Evolutionary conservation across 2,329 filamentous ascomycete genomes (phyloP).

Genomic region (Botrytis cinerea): DNA sequence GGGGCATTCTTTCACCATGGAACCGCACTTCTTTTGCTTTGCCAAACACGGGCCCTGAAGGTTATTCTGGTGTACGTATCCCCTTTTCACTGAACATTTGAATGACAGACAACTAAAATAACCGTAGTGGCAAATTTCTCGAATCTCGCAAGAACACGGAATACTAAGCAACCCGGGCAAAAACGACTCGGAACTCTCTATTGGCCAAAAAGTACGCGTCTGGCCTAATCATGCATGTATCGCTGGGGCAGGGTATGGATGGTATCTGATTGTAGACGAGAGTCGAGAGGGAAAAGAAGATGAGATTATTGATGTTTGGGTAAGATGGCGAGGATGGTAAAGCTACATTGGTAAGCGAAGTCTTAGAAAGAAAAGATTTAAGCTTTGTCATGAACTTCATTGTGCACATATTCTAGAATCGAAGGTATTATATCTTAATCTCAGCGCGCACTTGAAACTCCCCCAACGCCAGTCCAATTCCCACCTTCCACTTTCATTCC

Average conservation of each 20-base stretch:
- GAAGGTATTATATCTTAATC: slow-evolving; percentile 25
- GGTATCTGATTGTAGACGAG: slow-evolving; percentile 74
- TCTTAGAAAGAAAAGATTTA: background rate
- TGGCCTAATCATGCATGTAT: slow-evolving; percentile 86
- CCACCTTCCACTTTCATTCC: slow-evolving; percentile 7
- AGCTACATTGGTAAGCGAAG: background rate
- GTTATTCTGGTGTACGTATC: slow-evolving; percentile 18
- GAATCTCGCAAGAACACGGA: slow-evolving; percentile 78
- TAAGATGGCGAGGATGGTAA: slow-evolving; percentile 70
- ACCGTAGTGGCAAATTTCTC: slow-evolving; percentile 63
- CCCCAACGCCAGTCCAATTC: slow-evolving; percentile 21
- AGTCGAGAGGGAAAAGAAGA: slow-evolving; percentile 54
- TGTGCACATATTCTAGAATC: slow-evolving; percentile 16
- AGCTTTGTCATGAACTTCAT: background rate
- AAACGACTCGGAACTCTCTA: slow-evolving; percentile 51
- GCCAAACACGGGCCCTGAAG: slow-evolving; percentile 20
- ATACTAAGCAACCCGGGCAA: slow-evolving; percentile 61
- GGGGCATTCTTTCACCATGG: slow-evolving; percentile 69
- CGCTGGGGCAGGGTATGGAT: slow-evolving; percentile 68
- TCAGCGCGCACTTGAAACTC: slow-evolving; percentile 21
- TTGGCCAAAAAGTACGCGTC: slow-evolving; percentile 68
- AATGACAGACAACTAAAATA: background rate
- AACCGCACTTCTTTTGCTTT: slow-evolving; percentile 37
- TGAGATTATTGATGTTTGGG: slow-evolving; percentile 74
- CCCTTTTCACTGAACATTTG: background rate